Evolutionary conservation across 495 filamentous ascomycete species (phyloP), one percentile per base, ranked within the genome.

Genomic region (Neurospora intermedia): DNA sequence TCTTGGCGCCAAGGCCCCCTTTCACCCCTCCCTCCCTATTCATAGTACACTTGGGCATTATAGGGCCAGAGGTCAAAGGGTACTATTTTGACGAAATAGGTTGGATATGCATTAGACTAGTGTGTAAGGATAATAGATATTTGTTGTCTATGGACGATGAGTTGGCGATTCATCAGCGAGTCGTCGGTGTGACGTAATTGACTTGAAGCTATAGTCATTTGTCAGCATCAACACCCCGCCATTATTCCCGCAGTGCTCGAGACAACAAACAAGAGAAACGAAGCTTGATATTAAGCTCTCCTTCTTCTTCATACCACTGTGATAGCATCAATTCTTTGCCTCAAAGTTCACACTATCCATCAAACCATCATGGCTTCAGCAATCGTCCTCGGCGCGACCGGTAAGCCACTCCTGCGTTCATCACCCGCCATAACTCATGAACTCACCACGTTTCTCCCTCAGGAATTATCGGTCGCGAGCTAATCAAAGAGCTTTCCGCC

Each of bases 391-490:
- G 75, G 76, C 35, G 76, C 76, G 43, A 78, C 76, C 38, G 75
- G 76, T 78, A 43, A 71, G 71, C 45, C 2, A 48, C 15, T 27
- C 15, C 20, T 41, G 8, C 27, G 9, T 20, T 40, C 15, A 8
- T 39, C 69, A 41, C 66, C 38, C 18, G 0, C 23, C 4, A n/a
- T 16, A 35, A 70, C n/a, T 4, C 27, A 15, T 27, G 69, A 45
- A 41, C 35, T 70, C 43, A 73, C 45, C 27, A 16, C 27, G 15
- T 31, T 54, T 23, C 15, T 70, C 42, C 41, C 11, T 13, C 23
- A 81, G 86, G 84, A 39, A 87, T 88, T 54, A 82, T 82, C 18
- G 86, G 86, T 16, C 81, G 82, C 27, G 85, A 82, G 35, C 83
- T 87, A 35, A 80, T 87, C 38, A 78, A 78, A 45, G 80, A 82